Evolutionary conservation across 257 asterid genomes (phyloP), one percentile per base, ranked within the genome.

Genomic region (Craterostigma plantagineum): DNA sequence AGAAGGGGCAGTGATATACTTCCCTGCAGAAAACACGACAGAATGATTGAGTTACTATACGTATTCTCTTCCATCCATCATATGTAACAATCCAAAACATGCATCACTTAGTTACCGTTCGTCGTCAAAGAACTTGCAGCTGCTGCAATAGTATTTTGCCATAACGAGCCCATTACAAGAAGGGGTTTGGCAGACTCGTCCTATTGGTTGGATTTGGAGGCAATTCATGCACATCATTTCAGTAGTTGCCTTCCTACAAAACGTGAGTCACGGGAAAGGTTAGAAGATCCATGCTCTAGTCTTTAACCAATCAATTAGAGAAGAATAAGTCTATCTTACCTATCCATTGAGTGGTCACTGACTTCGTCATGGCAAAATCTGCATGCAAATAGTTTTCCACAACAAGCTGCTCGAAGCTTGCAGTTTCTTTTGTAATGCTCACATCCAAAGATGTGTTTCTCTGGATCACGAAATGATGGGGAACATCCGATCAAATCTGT

Each of bases 201-300:
- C 97, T 56, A 87, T 71, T 12, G 93, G 81, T 51, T 87, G 95
- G 38, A 76, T 56, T 68, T 66, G 70, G 46, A 87, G 79, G 70
- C 97, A 87, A 45, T 76, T 76, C 97, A 87, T 87, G 43, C 97
- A 87, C 77, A 87, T 65, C 97, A 87, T 87, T 65, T 87, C 97
- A 41, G 95, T 69, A 49, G 97, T 87, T 38, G 85, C 90, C 59
- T 87, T 87, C 77, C 97, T 87, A 79, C 49, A 71, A 57, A 23
- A 6, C 2, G 30, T 23, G 30, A 23, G 6, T 23, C 30, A 6
- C 6, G 4, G 30, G 30, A 6, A 23, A 6, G n/a, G 6, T 23
- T 23, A 23, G 6, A 23, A 2, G 30, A 23, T 23, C 2, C 30
- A 23, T 23, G 30, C 30, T n/a, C 30, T 23, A 2, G 30, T 23